Evolutionary conservation across 805 yeast genomes (phyloP), one percentile per base, ranked within the genome.

Genomic region (Saccharomyces paradoxus): DNA sequence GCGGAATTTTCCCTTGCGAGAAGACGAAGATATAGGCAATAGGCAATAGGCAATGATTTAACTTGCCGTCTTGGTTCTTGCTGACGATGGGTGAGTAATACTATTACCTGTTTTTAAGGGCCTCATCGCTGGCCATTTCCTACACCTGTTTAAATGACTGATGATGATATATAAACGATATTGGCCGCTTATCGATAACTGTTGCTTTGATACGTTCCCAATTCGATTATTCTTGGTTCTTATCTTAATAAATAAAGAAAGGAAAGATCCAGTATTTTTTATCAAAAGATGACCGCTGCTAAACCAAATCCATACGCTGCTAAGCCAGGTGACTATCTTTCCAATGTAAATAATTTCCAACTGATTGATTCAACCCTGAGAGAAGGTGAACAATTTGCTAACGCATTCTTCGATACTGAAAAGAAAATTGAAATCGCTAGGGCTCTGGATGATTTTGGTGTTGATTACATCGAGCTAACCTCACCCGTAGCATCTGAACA

Each of bases 301-400:
- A 52, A 69, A 53, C 60, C 58, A 21, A 91, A 91, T 70, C 98
- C 98, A 60, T 92, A 92, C 67, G 99, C 96, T 17, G 95, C 97
- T 63, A 87, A 92, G 70, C 97, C 98, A 55, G 83, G 89, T 52
- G 99, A 92, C 76, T 91, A 75, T 71, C 74, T 92, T 56, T 89
- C 97, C 29, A 92, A 92, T 70, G 98, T 92, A 37, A 78, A 86
- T 60, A 83, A 81, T 62, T 92, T 91, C 76, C 90, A 92, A 78
- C 73, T 92, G 66, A 92, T 92, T 68, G 99, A 92, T 76, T 88
- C 96, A 37, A 92, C 99, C 4, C 79, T 92, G 55, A 83, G 99
- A 77, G 99, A 92, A 76, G 99, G 99, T 72, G 99, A 92, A 75
- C 99, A 92, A 74, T 92, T 92, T 70, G 97, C 98, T 67, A 92